Percentiles rank a stretch among this genome's conserved stretches.
Evolutionary conservation across 2,329 filamentous ascomycete species (phyloP).

Genomic region (Albifimbria verrucaria): DNA sequence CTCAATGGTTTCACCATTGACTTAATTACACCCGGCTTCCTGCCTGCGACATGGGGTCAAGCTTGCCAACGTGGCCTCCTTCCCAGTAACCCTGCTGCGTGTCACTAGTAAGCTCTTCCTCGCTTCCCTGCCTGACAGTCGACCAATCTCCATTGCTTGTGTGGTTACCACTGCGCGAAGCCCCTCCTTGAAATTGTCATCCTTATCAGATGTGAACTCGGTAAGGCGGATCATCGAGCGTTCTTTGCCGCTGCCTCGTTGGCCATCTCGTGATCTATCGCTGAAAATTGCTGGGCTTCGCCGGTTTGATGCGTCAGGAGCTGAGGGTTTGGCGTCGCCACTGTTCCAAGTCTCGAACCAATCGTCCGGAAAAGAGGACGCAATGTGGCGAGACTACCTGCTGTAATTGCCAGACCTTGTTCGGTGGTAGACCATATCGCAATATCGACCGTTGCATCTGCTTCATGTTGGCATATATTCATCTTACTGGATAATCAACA

Average conservation of each 20-base stretch:
- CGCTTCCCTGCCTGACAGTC: neutral
- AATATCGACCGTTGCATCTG: constrained; percentile 37
- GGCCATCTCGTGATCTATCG: neutral
- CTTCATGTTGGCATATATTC: neutral
- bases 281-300: neutral
- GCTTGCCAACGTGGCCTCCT: too few relatives aligned
- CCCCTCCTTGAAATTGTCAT: neutral
- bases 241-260: neutral
- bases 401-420: constrained; percentile 44
- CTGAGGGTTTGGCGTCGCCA: neutral
- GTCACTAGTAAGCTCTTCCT: neutral
- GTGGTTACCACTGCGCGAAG: neutral
- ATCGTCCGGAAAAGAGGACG: constrained; percentile 38
- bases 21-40: too few relatives aligned
- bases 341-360: constrained; percentile 26
- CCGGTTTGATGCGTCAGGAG: neutral
- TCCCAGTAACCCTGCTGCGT: neutral
- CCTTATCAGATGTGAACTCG: neutral
- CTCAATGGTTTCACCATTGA: too few relatives aligned
- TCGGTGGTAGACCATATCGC: constrained; percentile 49
- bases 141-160: neutral
- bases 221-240: neutral
- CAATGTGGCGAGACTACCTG: constrained; percentile 44
- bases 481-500: neutral
- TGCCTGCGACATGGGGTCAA: too few relatives aligned